Percentiles rank a stretch among this genome's conserved stretches.
Evolutionary conservation across 805 yeast species (phyloP).

Genomic region (Candida andamanensis): DNA sequence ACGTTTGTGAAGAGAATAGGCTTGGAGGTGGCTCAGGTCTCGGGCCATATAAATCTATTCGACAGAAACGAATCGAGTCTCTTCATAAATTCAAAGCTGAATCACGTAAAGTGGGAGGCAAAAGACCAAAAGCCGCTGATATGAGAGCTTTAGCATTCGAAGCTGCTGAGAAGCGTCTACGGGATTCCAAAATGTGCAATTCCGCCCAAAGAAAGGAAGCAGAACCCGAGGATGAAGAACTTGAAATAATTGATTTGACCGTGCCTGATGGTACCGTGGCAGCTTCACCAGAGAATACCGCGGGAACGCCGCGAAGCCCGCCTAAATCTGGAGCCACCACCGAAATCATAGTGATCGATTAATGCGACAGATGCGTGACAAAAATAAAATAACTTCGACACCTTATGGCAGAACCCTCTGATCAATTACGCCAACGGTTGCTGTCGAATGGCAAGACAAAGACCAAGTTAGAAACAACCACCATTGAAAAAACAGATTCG

Average conservation of each 20-base stretch:
- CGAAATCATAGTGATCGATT: not conserved
- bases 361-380: no score
- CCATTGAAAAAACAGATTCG: slow-evolving; percentile 35
- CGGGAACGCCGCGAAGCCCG: not conserved
- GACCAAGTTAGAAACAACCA: slow-evolving; percentile 18
- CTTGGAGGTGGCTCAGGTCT: slow-evolving; percentile 32
- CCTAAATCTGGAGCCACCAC: no score
- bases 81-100: slow-evolving; percentile 39
- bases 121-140: slow-evolving; percentile 2
- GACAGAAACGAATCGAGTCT: slow-evolving; percentile 39
- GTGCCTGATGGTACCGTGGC: not conserved
- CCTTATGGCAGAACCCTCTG: no score
- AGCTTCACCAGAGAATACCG: not conserved
- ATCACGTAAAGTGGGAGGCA: slow-evolving; percentile 25
- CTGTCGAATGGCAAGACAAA: slow-evolving; percentile 1
- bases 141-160: slow-evolving; percentile 44
- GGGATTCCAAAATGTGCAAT: slow-evolving; percentile 49
- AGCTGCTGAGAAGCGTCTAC: slow-evolving; percentile 60
- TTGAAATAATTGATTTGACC: slow-evolving; percentile 30
- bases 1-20: slow-evolving; percentile 43
- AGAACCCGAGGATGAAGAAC: slow-evolving; percentile 42
- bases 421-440: no score
- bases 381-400: no score
- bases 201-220: slow-evolving; percentile 14
- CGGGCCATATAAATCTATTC: slow-evolving; percentile 16